Evolutionary conservation across 78 protist species (phyloP), one percentile per base, ranked within the genome.

Genomic region (Dictyostelium discoideum): DNA sequence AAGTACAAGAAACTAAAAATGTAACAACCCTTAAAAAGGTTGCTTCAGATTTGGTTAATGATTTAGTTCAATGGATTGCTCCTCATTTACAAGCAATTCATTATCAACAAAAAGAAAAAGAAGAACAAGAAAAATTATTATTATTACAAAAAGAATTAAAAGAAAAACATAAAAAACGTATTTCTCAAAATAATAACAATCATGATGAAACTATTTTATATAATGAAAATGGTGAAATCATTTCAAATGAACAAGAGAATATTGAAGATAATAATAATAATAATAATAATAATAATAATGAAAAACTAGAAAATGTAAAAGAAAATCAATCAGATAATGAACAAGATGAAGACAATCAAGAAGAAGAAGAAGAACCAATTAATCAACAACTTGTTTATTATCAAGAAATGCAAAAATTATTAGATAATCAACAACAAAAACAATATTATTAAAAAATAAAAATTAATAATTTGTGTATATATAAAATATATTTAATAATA

Each of bases 1-100:
- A 72, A 50, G 95, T 90, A 9, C 81, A 90, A 79, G 76, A 83
- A 29, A 90, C 87, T 2, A 90, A 90, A 69, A 90, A 82, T 82
- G 95, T 90, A 18, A 90, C 88, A 0, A 90, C 95, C 22, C 46
- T 90, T 13, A 80, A 73, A 79, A 79, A 90, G 11, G 81, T 90
- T 9, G 95, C 84, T 0, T 40, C 86, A 11, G 84, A 90, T 22
- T 16, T 90, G 0, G 24, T 82, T n/a, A 72, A 79, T 50, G 95
- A 90, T 29, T 3, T 90, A 3, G 76, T 90, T 16, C 87, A 73
- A 26, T 90, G 83, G 84, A 24, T 90, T 10, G 44, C 57, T 32
- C 95, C 95, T 6, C 65, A 80, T 72, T 8, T 39, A 9, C 88
- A 81, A 81, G 80, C 84, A 32, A 10, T 46, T 9, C 83, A 82